A percentile compares a stretch with the other conserved stretches of the same genome.
Conservation (phyloP, 108 stramenopile genomes). For the Bacterosira constricta region DNA sequence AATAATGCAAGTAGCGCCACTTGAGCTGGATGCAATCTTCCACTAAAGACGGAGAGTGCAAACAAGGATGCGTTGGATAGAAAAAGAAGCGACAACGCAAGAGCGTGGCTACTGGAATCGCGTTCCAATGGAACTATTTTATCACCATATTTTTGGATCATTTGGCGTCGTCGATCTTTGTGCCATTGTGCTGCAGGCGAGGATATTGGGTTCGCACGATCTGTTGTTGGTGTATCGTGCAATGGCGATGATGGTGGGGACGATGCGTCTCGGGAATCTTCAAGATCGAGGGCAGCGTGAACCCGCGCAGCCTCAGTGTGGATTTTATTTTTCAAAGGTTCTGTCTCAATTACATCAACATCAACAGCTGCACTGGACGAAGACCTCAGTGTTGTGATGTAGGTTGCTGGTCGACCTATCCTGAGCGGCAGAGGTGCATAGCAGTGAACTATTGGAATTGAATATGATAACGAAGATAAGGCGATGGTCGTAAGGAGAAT, state of each 20-base stretch:
- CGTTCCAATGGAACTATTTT: constrained; percentile 58
- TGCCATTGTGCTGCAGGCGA: constrained; percentile 74
- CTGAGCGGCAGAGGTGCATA: not conserved
- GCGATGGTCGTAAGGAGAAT: not conserved
- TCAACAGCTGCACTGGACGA: not conserved
- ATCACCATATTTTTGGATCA: constrained; percentile 65
- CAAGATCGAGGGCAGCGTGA: no score
- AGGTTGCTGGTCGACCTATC: not conserved
- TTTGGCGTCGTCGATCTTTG: constrained; percentile 59
- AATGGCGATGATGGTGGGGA: not conserved
- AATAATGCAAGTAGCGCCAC: constrained; percentile 55
- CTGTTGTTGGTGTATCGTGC: not conserved
- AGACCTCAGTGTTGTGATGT: not conserved
- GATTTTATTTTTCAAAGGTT: no score
- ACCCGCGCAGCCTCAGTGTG: no score
- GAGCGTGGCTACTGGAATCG: constrained; percentile 49
- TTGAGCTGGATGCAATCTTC: constrained; percentile 16
- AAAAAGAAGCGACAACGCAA: constrained; percentile 60
- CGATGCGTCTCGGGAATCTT: no score
- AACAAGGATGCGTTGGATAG: constrained; percentile 57
- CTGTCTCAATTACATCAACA: not conserved
- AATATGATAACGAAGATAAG: not conserved
- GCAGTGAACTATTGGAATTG: not conserved
- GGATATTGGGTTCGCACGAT: not conserved
- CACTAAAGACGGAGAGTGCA: constrained; percentile 45